Base-by-base conservation (phyloP, 257 asterid species). In the Linaria vulgaris region DNA sequence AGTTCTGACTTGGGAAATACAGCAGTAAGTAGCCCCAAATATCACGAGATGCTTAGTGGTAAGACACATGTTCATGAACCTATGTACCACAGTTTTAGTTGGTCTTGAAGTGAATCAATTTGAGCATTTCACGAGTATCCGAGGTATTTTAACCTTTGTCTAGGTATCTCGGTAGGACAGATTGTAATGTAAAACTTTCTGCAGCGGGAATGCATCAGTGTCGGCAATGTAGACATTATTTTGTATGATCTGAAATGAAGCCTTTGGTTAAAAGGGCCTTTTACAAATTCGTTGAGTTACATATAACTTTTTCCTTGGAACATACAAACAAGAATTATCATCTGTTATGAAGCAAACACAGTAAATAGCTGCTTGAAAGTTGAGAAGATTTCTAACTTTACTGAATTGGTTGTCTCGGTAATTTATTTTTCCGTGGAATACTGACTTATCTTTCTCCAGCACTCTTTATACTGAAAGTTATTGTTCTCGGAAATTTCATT, bases 1-100 rank as follows among this genome's bases (percentile, higher is more conserved):
- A 51, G n/a, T 37, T 37, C 59, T 22, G 23, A 55, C 44, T 44
- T 60, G 25, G 16, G 25, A 59, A 16, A 17, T 63, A 56, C 51
- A 56, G 17, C 15, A 21, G 56, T 7, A 37, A 57, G 23, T 49
- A 44, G 54, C 17, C 43, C 47, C 25, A 57, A 19, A 61, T 20
- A 61, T 69, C 14, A 45, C 63, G 43, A 37, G 65, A 55, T 15
- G 31, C 56, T 48, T 38, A 52, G 48, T 15, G 58, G 44, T 27
- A 25, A 59, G 57, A 51, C 64, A 63, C 25, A 13, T 51, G 48
- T 64, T 49, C 21, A 39, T 48, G 7, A n/a, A n/a, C n/a, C n/a
- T n/a, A n/a, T n/a, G 7, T 38, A 19, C 38, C 51, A n/a, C 27
- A 38, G 31, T 41, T 60, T n/a, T 57, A 20, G 48, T 23, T 27